A percentile compares a stretch with the other conserved stretches of the same genome.
Conservation (phyloP, 192 early-diverging fungal species). For the Linnemannia elongata region DNA sequence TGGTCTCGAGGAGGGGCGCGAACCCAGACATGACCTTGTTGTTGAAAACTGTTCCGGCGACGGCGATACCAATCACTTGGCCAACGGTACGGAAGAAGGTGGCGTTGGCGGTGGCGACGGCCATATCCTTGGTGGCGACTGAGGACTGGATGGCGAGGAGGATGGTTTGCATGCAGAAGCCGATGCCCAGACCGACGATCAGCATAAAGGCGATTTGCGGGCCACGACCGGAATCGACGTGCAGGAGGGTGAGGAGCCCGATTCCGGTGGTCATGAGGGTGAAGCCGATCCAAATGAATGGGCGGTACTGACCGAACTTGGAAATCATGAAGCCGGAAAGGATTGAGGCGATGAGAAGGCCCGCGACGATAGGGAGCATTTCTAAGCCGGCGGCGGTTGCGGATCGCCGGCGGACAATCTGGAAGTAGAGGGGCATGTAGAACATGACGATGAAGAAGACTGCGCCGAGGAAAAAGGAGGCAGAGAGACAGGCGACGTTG, state of each 20-base stretch:
- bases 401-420: slow-evolving; percentile 62
- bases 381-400: slow-evolving; percentile 80
- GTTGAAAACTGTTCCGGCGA: slow-evolving; percentile 52
- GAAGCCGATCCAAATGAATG: slow-evolving; percentile 75
- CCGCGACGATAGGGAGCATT: slow-evolving; percentile 79
- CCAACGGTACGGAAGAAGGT: slow-evolving; percentile 68
- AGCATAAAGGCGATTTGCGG: slow-evolving; percentile 73
- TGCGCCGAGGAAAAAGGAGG: slow-evolving; percentile 57
- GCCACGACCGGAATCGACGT: slow-evolving; percentile 56
- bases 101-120: slow-evolving; percentile 70
- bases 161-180: slow-evolving; percentile 76
- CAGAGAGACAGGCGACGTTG: slow-evolving; percentile 45
- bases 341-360: slow-evolving; percentile 73
- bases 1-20: slow-evolving; percentile 1
- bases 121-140: slow-evolving; percentile 72
- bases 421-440: slow-evolving; percentile 81
- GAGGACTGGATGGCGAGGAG: slow-evolving; percentile 75
- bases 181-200: slow-evolving; percentile 80
- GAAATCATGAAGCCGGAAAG: slow-evolving; percentile 70
- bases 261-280: slow-evolving; percentile 71
- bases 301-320: slow-evolving; percentile 65
- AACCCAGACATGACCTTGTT: slow-evolving; percentile 38
- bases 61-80: slow-evolving; percentile 44
- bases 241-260: slow-evolving; percentile 68
- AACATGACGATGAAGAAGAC: slow-evolving; percentile 68